Conservation (phyloP, 108 stramenopile species). For the Skeletonema marinoi region DNA sequence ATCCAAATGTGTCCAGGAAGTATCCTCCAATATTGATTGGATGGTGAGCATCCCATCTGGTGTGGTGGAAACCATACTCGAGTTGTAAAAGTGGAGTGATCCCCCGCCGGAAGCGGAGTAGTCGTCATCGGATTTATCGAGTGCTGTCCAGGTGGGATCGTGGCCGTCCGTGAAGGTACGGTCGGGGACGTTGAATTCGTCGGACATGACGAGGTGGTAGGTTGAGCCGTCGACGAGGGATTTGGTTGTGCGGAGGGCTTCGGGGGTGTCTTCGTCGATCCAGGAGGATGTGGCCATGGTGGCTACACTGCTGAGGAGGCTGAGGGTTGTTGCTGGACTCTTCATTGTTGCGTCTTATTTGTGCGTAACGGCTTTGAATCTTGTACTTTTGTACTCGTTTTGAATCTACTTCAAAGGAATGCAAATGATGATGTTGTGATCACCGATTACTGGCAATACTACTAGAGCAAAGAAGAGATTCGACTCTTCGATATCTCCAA, state of each 20-base stretch:
- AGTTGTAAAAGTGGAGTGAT: constrained; percentile 95
- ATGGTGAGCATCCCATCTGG: constrained; percentile 90
- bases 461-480: too few species aligned
- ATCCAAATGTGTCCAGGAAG: constrained; percentile 73
- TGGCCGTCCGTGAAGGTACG: constrained; percentile 92
- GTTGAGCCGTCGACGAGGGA: constrained; percentile 73
- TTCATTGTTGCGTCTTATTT: background rate
- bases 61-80: constrained; percentile 73
- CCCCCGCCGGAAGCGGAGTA: constrained; percentile 80
- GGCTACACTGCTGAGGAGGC: background rate
- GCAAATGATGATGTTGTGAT: too few species aligned
- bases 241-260: constrained; percentile 62
- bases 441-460: too few species aligned
- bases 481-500: too few species aligned
- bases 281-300: constrained; percentile 3
- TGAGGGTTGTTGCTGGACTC: background rate
- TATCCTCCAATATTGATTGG: constrained; percentile 57
- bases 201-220: constrained; percentile 86
- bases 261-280: constrained; percentile 84
- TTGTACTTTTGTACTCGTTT: too few species aligned
- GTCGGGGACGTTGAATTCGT: constrained; percentile 85
- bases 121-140: constrained; percentile 92
- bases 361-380: too few species aligned
- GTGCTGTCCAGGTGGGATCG: constrained; percentile 93
- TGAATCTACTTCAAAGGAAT: too few species aligned